phyloP scores from a whole-genome alignment of 371 early-diverging fungal species.

The Mucor lusitanicus region DNA sequence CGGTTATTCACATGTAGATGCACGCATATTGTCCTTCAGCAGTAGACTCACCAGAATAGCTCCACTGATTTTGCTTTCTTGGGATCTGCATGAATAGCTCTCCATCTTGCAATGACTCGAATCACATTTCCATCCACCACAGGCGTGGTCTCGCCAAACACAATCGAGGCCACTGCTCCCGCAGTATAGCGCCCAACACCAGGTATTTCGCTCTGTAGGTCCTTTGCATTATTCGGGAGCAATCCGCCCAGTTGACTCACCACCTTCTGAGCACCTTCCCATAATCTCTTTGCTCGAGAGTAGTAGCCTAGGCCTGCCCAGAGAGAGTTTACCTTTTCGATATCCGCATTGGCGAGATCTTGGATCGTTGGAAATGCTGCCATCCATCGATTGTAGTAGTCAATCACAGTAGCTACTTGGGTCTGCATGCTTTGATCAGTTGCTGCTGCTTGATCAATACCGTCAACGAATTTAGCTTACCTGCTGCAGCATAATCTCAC shows the following conservation, averaged over 20 bases:
- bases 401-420: slow-evolving; percentile 75
- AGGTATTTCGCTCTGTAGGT: slow-evolving; percentile 65
- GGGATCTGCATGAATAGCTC: slow-evolving; percentile 74
- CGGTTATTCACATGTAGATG: background rate
- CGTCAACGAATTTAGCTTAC: slow-evolving; percentile 15
- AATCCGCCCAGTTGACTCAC: slow-evolving; percentile 56
- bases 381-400: slow-evolving; percentile 80
- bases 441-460: background rate
- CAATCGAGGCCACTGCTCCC: slow-evolving; percentile 79
- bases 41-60: slow-evolving; percentile 57
- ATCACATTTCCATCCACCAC: slow-evolving; percentile 86
- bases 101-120: slow-evolving; percentile 70
- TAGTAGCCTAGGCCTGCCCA: slow-evolving; percentile 91
- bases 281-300: slow-evolving; percentile 72
- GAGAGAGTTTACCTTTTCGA: slow-evolving; percentile 70
- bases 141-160: slow-evolving; percentile 63
- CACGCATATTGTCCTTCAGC: background rate
- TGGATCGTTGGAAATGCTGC: slow-evolving; percentile 72
- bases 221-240: slow-evolving; percentile 60
- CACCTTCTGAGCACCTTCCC: slow-evolving; percentile 71
- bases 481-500: slow-evolving; percentile 87
- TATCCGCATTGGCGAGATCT: slow-evolving; percentile 66
- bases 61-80: slow-evolving; percentile 62
- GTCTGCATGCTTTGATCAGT: slow-evolving; percentile 38
- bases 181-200: slow-evolving; percentile 74